Percentiles rank a stretch among this genome's conserved stretches.
These are phyloP conservation scores for Colletotrichum abscissum DNA, from an alignment of 2,329 filamentous ascomycete genomes.

Conservation along the genomic window DNA sequence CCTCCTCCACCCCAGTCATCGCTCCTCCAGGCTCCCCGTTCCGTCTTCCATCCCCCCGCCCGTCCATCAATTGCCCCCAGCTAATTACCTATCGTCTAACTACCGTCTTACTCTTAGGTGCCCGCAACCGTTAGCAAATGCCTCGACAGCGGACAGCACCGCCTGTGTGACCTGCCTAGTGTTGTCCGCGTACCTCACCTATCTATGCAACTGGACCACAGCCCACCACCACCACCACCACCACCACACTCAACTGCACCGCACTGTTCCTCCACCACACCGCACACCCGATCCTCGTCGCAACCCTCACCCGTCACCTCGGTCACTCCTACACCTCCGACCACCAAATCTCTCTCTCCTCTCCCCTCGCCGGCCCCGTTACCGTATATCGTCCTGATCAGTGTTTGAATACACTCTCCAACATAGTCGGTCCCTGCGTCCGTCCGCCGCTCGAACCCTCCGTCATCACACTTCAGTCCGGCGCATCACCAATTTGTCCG, in stretches of 20 bases:
- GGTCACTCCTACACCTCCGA: constrained; percentile 7
- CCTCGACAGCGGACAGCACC: neutral
- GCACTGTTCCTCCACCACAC: constrained; percentile 12
- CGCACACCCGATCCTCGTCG: constrained; percentile 29
- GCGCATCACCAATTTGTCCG: constrained; percentile 19
- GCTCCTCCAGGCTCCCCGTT: neutral
- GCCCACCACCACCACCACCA: constrained; percentile 7
- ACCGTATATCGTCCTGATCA: neutral
- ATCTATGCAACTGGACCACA: constrained; percentile 1
- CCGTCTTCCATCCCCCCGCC: no score
- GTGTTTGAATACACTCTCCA: neutral
- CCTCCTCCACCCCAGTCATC: neutral
- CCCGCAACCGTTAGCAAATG: neutral
- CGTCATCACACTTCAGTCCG: constrained; percentile 6
- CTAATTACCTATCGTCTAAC: neutral
- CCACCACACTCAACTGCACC: neutral
- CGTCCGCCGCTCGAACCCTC: constrained; percentile 1
- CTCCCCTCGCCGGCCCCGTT: neutral
- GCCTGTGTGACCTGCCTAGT: constrained; percentile 11
- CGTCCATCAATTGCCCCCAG: neutral
- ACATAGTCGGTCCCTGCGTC: neutral
- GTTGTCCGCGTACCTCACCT: constrained; percentile 15
- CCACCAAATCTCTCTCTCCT: neutral
- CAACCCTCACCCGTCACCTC: constrained; percentile 36
- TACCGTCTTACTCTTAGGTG: neutral